Evolutionary conservation across 306 rosid genomes (phyloP), one percentile per base, ranked within the genome.

Genomic region (Acmispon strigosus): DNA sequence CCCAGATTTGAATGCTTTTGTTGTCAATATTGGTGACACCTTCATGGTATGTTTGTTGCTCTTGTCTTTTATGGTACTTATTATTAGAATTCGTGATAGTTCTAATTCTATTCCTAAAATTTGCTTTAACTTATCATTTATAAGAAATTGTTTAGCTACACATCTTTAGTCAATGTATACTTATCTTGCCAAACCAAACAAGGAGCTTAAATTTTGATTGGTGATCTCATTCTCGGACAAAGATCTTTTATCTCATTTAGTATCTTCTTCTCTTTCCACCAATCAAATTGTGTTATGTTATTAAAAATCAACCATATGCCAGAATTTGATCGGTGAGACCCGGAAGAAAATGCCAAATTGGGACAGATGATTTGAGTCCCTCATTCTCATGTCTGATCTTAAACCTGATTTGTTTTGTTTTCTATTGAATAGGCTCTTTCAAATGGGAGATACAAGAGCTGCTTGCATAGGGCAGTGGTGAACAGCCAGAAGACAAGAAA

Each of bases 381-480:
- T 22, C 24, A 22, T 22, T 22, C 1, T 22, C 32, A 51, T 52
- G 9, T 32, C 52, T 51, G 15, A 66, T 71, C 22, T 11, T 7
- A 43, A 68, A 79, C 59, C 2, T 57, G 7, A 10, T 5, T 48
- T 42, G 45, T 18, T 2, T 70, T 49, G 51, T 27, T 10, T 67
- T 62, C 14, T 5, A 0, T 49, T 14, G 49, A 27, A 56, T 55
- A 93, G 99, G 97, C 99, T 15, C 96, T 91, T 66, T 80, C 99
- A 42, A 95, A 95, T 73, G 99, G 99, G 62, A 89, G 80, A 71
- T 95, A 82, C 93, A 89, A 88, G 87, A 95, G 99, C 34, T 91
- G 99, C 67, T 78, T 95, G 87, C 99, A 95, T 69, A 70, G 97
- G 76, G 99, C 99, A 42, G 99, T 95, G 85, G 99, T 95, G 84